These are phyloP conservation scores for Croton setiger DNA, from an alignment of 441 rosid species.

Conservation along the genomic window DNA sequence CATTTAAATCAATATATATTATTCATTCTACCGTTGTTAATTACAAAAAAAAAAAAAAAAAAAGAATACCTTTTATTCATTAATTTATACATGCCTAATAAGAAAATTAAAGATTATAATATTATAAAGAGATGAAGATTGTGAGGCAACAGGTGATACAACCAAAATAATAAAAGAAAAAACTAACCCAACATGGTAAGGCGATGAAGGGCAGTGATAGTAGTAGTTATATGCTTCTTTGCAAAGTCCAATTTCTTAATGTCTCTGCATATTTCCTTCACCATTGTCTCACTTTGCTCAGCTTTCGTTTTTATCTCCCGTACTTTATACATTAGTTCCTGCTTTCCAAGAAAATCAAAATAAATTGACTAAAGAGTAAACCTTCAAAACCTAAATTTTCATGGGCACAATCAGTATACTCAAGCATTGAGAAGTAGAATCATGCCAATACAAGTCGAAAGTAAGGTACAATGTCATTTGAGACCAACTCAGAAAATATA, in stretches of 20 bases:
- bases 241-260: conserved; percentile 99
- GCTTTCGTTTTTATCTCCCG: conserved; percentile 99
- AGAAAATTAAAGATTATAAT: too few relatives aligned
- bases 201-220: conserved; percentile 99
- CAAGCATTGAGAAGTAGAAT: not conserved
- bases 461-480: not conserved
- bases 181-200: conserved; percentile 96
- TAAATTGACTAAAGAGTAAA: conserved; percentile 7
- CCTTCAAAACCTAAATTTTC: not conserved
- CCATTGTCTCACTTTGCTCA: conserved; percentile 99
- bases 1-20: not conserved
- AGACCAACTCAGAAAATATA: conserved; percentile 7
- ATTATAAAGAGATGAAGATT: not conserved
- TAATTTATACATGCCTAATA: too few relatives aligned
- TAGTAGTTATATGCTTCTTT: conserved; percentile 97
- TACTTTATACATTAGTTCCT: conserved; percentile 94
- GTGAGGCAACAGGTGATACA: not conserved
- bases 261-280: conserved; percentile 98
- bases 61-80: too few relatives aligned
- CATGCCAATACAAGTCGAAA: conserved; percentile 11
- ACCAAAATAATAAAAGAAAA: not conserved
- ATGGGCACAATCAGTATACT: not conserved
- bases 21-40: conserved; percentile 4
- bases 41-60: not conserved
- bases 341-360: conserved; percentile 22